Percentiles rank a stretch among this genome's conserved stretches.
Conservation (phyloP, 352 stramenopile genomes). For the Phytophthora quininea region DNA sequence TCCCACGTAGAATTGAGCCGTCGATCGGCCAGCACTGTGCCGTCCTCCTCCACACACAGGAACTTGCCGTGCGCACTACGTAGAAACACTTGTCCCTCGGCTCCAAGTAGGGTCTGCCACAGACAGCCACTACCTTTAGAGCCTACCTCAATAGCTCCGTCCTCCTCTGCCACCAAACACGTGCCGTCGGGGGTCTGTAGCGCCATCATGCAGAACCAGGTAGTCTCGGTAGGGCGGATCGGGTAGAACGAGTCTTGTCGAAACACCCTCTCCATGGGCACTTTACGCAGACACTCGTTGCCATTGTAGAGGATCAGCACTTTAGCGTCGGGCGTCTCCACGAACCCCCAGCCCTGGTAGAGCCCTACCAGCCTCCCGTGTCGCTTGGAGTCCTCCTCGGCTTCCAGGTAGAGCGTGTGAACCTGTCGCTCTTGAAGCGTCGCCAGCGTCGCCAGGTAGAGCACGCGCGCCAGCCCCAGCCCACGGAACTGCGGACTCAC, state of each 20-base stretch:
- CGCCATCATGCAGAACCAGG: slow-evolving; percentile 84
- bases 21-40: slow-evolving; percentile 72
- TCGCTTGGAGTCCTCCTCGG: slow-evolving; percentile 69
- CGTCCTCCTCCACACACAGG: slow-evolving; percentile 79
- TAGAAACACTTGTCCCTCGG: slow-evolving; percentile 66
- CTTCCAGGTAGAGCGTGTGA: slow-evolving; percentile 58
- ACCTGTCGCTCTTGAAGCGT: slow-evolving; percentile 68
- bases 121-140: slow-evolving; percentile 43
- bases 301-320: slow-evolving; percentile 86
- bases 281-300: slow-evolving; percentile 85
- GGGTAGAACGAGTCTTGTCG: slow-evolving; percentile 50
- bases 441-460: slow-evolving; percentile 75
- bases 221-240: slow-evolving; percentile 44
- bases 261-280: slow-evolving; percentile 74
- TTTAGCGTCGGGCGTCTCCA: slow-evolving; percentile 55
- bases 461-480: slow-evolving; percentile 71
- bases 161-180: slow-evolving; percentile 70
- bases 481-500: slow-evolving; percentile 75
- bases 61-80: slow-evolving; percentile 85
- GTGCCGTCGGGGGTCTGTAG: slow-evolving; percentile 69
- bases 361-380: slow-evolving; percentile 69
- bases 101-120: slow-evolving; percentile 78
- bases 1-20: slow-evolving; percentile 86
- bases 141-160: slow-evolving; percentile 60
- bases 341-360: slow-evolving; percentile 78